Evolutionary conservation across 805 yeast genomes (phyloP).

Genomic region (Naumovozyma dairenensis): DNA sequence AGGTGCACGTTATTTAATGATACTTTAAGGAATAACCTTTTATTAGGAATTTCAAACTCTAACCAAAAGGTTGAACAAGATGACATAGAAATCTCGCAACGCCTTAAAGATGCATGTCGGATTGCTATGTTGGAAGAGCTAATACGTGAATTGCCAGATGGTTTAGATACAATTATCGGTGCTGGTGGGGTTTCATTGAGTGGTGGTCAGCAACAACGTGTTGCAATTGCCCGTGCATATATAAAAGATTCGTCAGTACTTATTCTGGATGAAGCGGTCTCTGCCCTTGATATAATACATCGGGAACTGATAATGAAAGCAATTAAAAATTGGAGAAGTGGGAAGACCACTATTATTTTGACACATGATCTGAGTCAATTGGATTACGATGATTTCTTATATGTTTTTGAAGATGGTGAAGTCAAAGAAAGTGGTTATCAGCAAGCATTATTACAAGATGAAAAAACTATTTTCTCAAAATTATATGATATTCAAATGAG

Average conservation of each 20-base stretch:
- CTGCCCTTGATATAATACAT: constrained; percentile 60
- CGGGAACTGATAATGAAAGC: constrained; percentile 38
- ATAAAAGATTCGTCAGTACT: constrained; percentile 64
- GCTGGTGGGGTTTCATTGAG: constrained; percentile 44
- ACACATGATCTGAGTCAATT: constrained; percentile 70
- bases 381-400: constrained; percentile 44
- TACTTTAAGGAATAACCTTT: constrained; percentile 52
- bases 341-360: constrained; percentile 67
- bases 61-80: constrained; percentile 13
- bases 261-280: constrained; percentile 76
- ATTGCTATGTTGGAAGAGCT: constrained; percentile 45
- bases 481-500: constrained; percentile 7
- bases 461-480: constrained; percentile 6
- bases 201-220: constrained; percentile 86
- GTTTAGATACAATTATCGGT: constrained; percentile 45
- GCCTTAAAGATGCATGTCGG: constrained; percentile 36
- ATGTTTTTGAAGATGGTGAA: constrained; percentile 49
- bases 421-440: constrained; percentile 39
- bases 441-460: constrained; percentile 21
- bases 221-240: constrained; percentile 77
- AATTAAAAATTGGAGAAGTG: constrained; percentile 50
- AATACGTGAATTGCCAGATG: constrained; percentile 40
- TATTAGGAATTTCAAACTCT: constrained; percentile 39
- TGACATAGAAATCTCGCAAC: constrained; percentile 12
- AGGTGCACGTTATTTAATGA: constrained; percentile 55